These are phyloP conservation scores for Luffa aegyptiaca DNA, from an alignment of 306 rosid species.

Conservation along the genomic window DNA sequence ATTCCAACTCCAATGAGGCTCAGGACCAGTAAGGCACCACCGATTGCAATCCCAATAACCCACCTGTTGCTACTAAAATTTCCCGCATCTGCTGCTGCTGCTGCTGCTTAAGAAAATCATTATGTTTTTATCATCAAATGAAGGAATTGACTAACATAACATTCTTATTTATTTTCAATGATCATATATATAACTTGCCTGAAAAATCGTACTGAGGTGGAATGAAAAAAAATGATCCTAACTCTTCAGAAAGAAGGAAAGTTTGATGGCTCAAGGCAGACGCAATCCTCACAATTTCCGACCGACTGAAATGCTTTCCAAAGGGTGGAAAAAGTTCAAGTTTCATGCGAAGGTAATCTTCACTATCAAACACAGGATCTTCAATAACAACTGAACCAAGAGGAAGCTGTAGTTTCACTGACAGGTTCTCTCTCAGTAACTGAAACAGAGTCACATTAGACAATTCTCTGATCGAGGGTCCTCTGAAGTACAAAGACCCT, in stretches of 20 bases:
- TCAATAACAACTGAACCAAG: slow-evolving; percentile 43
- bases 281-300: slow-evolving; percentile 25
- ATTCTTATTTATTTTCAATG: not conserved
- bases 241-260: slow-evolving; percentile 23
- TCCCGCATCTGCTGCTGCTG: slow-evolving; percentile 7
- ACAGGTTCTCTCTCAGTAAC: slow-evolving; percentile 15
- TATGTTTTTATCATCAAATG: not conserved
- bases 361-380: slow-evolving; percentile 12
- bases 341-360: slow-evolving; percentile 25
- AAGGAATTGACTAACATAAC: not conserved
- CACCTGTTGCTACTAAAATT: slow-evolving; percentile 14
- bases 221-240: slow-evolving; percentile 40
- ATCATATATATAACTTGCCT: slow-evolving; percentile 23
- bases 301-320: slow-evolving; percentile 30
- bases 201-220: slow-evolving; percentile 9
- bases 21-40: slow-evolving; percentile 43
- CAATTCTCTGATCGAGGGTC: slow-evolving; percentile 45
- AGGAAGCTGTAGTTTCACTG: not conserved
- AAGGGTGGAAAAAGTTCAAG: slow-evolving; percentile 42
- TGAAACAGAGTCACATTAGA: slow-evolving; percentile 15
- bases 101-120: not conserved
- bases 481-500: slow-evolving; percentile 47
- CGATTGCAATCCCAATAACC: slow-evolving; percentile 53
- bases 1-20: slow-evolving; percentile 30
- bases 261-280: slow-evolving; percentile 44